Conservation (phyloP, 257 asterid genomes). For the Fraxinus anomala region DNA sequence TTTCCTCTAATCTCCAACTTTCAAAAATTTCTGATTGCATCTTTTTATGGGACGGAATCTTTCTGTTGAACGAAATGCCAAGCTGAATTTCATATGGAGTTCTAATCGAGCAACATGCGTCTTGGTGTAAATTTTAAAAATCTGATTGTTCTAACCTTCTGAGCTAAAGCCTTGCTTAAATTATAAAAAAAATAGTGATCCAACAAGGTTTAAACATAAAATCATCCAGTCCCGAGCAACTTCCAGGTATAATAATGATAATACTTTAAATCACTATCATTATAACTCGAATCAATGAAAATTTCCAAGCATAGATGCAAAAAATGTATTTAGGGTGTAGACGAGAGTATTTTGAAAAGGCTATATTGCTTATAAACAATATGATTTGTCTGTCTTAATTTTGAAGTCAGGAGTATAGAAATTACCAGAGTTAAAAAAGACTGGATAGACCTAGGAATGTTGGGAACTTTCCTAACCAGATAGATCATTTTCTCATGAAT, state of each 20-base stretch:
- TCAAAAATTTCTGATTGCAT: constrained; percentile 47
- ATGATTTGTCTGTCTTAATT: background rate
- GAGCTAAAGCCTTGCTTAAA: background rate
- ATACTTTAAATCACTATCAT: background rate
- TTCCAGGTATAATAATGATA: background rate
- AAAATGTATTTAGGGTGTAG: background rate
- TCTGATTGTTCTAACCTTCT: background rate
- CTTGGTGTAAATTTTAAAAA: constrained; percentile 19
- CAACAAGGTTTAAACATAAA: background rate
- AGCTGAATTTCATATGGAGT: constrained; percentile 24
- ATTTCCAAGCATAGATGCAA: background rate
- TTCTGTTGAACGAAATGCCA: constrained; percentile 23
- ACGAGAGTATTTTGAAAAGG: background rate
- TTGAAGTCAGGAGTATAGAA: constrained; percentile 11
- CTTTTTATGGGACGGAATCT: constrained; percentile 21
- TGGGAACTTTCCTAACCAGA: constrained; percentile 16
- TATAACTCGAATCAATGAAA: background rate
- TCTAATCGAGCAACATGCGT: constrained; percentile 28
- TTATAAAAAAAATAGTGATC: background rate
- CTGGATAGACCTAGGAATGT: constrained; percentile 42
- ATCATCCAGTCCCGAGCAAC: background rate
- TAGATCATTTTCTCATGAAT: constrained; percentile 68
- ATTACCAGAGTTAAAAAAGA: constrained; percentile 42
- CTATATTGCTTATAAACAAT: background rate
- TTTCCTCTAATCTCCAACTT: constrained; percentile 55